Evolutionary conservation across 1,284 basidiomycete species (phyloP), one percentile per base, ranked within the genome.

Genomic region (Ustilago esculenta): DNA sequence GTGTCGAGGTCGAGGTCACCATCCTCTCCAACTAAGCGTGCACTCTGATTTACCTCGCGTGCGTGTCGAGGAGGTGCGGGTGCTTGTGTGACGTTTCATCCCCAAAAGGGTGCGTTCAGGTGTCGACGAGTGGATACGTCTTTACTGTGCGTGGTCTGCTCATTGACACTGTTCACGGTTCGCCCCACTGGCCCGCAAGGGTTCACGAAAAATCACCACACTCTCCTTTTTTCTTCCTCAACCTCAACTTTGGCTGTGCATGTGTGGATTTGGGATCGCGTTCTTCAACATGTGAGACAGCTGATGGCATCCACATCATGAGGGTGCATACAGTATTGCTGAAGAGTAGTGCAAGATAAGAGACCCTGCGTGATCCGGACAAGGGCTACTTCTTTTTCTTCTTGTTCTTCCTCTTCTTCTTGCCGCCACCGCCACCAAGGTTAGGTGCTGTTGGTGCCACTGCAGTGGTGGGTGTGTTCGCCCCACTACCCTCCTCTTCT

Each of bases 1-100:
- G 95, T 86, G 95, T 98, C 73, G 95, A 98, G 86, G 95, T 98
- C 82, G 95, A 98, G 86, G 95, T 98, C 76, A 97, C 94, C 82
- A 97, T 98, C 85, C 94, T 93, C 79, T 84, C 77, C 55, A 76
- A 74, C 72, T 76, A 76, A 76, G 29, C 52, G n/a, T 27, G 9
- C 37, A n/a, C 9, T n/a, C 15, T 18, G 5, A 5, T 27, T n/a
- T 21, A 27, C n/a, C 34, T n/a, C 15, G 4, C 10, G 25, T 29
- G 39, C 25, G 27, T 18, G n/a, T 33, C 18, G 37, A 45, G 30
- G 42, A 39, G 18, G 24, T 18, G 29, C 30, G 30, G 24, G 23
- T 24, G 37, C 20, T 11, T 30, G 18, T 11, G 54, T 46, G 36
- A 35, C 27, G 18, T 24, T 47, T 59, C 33, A 29, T 24, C 35